phyloP scores from a whole-genome alignment of 495 filamentous ascomycete genomes.

The Penicillium longicatenatum region DNA sequence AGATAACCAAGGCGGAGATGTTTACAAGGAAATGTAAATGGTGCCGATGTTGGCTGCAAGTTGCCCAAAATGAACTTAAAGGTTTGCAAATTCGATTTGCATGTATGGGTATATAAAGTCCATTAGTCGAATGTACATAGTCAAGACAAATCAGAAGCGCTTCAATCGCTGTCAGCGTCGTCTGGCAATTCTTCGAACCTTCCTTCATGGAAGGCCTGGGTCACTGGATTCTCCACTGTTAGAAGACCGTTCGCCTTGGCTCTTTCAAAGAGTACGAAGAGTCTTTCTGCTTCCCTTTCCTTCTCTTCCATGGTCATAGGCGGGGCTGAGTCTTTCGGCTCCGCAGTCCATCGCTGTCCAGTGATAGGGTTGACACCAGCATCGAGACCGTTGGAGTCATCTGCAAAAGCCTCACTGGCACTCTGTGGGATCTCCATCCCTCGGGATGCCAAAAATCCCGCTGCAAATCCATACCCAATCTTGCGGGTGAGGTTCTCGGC shows the following conservation, averaged over 20 bases:
- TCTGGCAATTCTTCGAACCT: constrained; percentile 70
- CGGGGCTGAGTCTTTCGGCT: constrained; percentile 55
- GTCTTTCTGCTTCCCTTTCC: constrained; percentile 85
- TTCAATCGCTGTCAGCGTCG: constrained; percentile 44
- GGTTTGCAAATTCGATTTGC: background rate
- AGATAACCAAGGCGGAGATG: background rate
- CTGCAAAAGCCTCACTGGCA: constrained; percentile 59
- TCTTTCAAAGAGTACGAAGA: constrained; percentile 96
- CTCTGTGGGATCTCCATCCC: constrained; percentile 74
- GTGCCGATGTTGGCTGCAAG: background rate
- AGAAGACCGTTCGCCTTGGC: constrained; percentile 82
- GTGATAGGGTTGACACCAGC: constrained; percentile 79
- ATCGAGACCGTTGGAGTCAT: constrained; percentile 36
- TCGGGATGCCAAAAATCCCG: constrained; percentile 82
- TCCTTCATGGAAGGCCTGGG: constrained; percentile 72
- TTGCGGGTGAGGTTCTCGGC: constrained; percentile 72
- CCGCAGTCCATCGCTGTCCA: constrained; percentile 77
- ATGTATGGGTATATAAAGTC: background rate
- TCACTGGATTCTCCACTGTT: constrained; percentile 82
- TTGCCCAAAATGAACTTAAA: background rate
- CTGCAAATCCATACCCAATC: constrained; percentile 90
- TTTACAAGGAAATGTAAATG: too few species aligned
- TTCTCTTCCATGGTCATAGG: constrained; percentile 92
- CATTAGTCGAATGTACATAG: background rate
- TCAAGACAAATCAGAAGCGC: background rate